Percentiles rank a stretch among this genome's conserved stretches.
Conservation (phyloP, 225 moss, liverwort and hornwort species). For the Straminergon stramineum region DNA sequence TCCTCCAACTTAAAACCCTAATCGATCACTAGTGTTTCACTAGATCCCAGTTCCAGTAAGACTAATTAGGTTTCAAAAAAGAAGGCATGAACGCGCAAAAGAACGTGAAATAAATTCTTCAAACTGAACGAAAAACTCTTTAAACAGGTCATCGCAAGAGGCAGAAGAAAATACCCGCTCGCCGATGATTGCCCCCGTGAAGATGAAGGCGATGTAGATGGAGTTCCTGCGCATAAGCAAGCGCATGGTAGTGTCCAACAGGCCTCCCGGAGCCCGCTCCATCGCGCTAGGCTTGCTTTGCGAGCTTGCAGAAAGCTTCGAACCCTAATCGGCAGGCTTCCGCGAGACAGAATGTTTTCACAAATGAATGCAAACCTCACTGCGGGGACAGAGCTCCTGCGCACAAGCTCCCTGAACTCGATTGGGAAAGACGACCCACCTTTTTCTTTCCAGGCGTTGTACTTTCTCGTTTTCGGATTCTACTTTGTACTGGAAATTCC, state of each 20-base stretch:
- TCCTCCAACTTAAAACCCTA: not conserved
- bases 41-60: not conserved
- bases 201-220: conserved; percentile 78
- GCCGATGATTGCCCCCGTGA: conserved; percentile 90
- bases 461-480: not conserved
- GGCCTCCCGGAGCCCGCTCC: conserved; percentile 47
- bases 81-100: not conserved
- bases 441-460: not conserved
- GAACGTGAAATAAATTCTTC: not conserved
- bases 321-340: conserved; percentile 4
- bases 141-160: not conserved
- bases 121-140: not conserved
- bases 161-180: conserved; percentile 49
- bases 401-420: not conserved
- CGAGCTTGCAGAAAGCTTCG: not conserved
- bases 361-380: not conserved
- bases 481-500: not conserved
- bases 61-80: not conserved
- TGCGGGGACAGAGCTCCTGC: not conserved
- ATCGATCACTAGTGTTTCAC: not conserved
- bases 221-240: conserved; percentile 83
- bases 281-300: not conserved
- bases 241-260: conserved; percentile 71
- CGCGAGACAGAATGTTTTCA: not conserved
- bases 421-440: not conserved